Evolutionary conservation across 495 filamentous ascomycete species (phyloP).

Genomic region (Collariella sp.): DNA sequence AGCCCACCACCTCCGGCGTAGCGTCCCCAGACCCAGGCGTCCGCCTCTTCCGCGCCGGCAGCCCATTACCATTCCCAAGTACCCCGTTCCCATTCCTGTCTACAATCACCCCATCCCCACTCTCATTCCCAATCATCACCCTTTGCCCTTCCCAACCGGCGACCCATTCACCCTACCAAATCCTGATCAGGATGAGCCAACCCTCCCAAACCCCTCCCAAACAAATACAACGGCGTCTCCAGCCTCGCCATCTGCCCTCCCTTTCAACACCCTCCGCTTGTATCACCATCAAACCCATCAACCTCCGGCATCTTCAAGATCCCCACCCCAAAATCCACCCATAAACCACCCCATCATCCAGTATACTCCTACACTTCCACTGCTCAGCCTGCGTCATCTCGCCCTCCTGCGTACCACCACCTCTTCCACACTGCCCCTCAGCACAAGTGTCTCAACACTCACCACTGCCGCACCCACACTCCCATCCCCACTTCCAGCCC

Average conservation of each 20-base stretch:
- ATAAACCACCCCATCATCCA: constrained; percentile 71
- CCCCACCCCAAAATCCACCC: constrained; percentile 67
- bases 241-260: constrained; percentile 50
- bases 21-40: not conserved
- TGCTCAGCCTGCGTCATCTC: constrained; percentile 72
- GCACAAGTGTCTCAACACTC: constrained; percentile 75
- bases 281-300: not conserved
- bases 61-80: not conserved
- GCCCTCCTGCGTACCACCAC: constrained; percentile 65
- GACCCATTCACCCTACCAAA: constrained; percentile 15
- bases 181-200: constrained; percentile 31
- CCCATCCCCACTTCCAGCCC: constrained; percentile 67
- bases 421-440: constrained; percentile 79
- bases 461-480: no score
- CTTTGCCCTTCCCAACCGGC: not conserved
- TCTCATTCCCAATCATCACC: no score
- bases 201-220: constrained; percentile 41
- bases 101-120: not conserved
- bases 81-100: no score
- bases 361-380: constrained; percentile 54
- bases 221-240: constrained; percentile 47
- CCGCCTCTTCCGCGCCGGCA: not conserved
- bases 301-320: constrained; percentile 50
- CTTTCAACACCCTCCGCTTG: constrained; percentile 10
- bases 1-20: not conserved